A percentile compares a stretch with the other conserved stretches of the same genome.
Conservation (phyloP, 1,284 basidiomycete genomes). For the Sporisorium exsertum region DNA sequence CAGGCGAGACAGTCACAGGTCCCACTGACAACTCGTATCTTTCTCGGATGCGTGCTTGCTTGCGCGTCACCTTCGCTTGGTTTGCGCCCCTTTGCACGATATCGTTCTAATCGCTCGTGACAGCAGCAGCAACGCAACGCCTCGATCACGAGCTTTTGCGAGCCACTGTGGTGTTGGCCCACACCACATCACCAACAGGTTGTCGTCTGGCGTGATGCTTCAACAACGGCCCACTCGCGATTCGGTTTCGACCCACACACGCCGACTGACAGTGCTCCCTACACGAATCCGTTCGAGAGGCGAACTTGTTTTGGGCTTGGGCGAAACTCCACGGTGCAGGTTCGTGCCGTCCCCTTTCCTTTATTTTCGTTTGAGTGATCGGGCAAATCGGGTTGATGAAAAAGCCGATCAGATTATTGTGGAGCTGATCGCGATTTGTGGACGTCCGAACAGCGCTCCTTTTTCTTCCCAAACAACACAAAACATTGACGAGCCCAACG, state of each 20-base stretch:
- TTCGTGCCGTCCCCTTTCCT: constrained; percentile 15
- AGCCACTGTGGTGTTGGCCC: background rate
- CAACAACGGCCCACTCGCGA: no score
- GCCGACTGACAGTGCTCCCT: no score
- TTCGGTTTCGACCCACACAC: no score
- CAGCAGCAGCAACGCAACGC: background rate
- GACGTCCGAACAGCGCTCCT: background rate
- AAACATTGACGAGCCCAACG: constrained; percentile 1
- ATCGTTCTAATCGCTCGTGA: background rate
- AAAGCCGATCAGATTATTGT: no score
- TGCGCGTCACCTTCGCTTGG: constrained; percentile 1
- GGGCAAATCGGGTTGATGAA: constrained; percentile 1
- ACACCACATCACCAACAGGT: background rate
- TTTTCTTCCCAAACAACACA: constrained; percentile 26
- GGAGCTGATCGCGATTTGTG: constrained; percentile 26
- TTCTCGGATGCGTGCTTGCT: background rate
- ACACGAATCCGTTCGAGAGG: no score
- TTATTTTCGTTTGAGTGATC: background rate
- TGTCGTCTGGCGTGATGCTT: background rate
- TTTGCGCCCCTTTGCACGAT: background rate
- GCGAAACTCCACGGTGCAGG: constrained; percentile 37
- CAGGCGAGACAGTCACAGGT: constrained; percentile 11
- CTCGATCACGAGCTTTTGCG: background rate
- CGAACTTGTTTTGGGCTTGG: background rate
- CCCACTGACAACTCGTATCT: background rate